phyloP scores from a whole-genome alignment of 2,329 filamentous ascomycete species.

The Thielaviopsis musarum region DNA sequence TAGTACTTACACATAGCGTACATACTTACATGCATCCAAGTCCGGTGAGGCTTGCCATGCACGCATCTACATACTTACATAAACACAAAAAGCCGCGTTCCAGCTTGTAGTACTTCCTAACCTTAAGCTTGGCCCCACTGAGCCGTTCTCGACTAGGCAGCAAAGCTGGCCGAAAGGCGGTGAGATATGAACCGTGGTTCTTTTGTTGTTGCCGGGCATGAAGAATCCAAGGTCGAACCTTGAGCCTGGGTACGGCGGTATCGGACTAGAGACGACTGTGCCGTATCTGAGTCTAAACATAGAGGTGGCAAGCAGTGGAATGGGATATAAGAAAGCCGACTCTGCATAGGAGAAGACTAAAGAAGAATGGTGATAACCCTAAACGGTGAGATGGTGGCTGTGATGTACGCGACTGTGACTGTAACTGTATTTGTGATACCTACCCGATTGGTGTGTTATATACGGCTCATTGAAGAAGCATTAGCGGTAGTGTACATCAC shows the following conservation, averaged over 20 bases:
- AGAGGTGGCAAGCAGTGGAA: too few relatives aligned
- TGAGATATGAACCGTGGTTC: not conserved
- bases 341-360: too few relatives aligned
- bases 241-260: too few relatives aligned
- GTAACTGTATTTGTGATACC: not conserved
- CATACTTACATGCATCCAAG: too few relatives aligned
- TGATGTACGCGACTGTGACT: not conserved
- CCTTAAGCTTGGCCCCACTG: not conserved
- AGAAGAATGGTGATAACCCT: too few relatives aligned
- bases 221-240: too few relatives aligned
- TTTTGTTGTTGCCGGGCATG: too few relatives aligned
- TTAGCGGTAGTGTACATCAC: not conserved
- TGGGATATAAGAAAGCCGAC: too few relatives aligned
- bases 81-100: not conserved
- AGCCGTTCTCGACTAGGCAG: not conserved
- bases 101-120: not conserved
- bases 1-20: too few relatives aligned
- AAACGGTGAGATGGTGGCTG: too few relatives aligned
- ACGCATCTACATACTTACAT: not conserved
- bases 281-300: too few relatives aligned
- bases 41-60: not conserved
- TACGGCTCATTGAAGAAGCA: not conserved
- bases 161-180: not conserved
- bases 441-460: not conserved
- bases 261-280: too few relatives aligned